Evolutionary conservation across 768 basidiomycete species (phyloP), one percentile per base, ranked within the genome.

Genomic region (Guyanaporus albipodus): DNA sequence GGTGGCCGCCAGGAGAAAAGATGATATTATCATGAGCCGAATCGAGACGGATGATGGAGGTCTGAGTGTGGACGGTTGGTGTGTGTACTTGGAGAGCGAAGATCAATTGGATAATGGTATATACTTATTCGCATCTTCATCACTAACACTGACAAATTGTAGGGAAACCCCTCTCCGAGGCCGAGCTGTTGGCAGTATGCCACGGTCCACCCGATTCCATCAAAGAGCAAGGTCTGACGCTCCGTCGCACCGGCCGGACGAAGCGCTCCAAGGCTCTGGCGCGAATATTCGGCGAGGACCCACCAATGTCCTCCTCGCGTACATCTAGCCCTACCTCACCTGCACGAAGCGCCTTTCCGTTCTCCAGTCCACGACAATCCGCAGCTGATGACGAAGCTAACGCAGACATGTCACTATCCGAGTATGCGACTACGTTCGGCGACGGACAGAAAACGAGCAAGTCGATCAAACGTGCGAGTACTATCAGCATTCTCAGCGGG

Each of bases 401-500:
- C 40, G 58, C 59, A 27, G 70, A 70, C 48, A 40, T 44, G 2
- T 38, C 54, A 26, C 56, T 62, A 6, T 67, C 70, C n/a, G 69
- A 68, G 10, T 56, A 65, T 31, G 45, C 48, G 26, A 65, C 56
- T 23, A 56, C 58, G 24, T 58, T 63, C 14, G 43, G 47, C 50
- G 44, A 72, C 56, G 26, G 63, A 55, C 58, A 63, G 45, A 46
- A 48, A 35, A 46, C 52, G 22, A 52, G 49, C 42, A 64, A 52
- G 38, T 48, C 63, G 4, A 60, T 67, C 41, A 94, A 96, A 57
- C 87, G 96, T 18, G 96, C 96, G 1, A 95, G 92, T 59, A 89
- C 91, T 0, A 82, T 97, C 62, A 95, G 92, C 66, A 80, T 99
- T 52, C 83, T 99, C 62, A 93, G 89, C 43, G 92, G 91, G 0